Base-by-base conservation (phyloP, 2,329 filamentous ascomycete species). In the Ophiostoma piceae region DNA sequence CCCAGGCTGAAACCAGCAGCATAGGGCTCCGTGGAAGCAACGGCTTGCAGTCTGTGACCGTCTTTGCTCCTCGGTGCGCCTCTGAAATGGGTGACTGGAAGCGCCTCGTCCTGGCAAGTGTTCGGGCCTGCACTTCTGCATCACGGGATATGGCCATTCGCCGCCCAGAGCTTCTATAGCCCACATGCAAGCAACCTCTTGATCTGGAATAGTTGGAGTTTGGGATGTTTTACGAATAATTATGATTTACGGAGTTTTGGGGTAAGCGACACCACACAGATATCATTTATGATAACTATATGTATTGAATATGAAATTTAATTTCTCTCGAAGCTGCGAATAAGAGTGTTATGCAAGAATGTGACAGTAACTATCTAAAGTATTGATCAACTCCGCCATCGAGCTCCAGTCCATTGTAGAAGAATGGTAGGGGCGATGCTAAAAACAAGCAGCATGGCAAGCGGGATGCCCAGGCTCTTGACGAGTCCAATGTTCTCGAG, bases 21-120 rank as follows among this genome's bases (percentile, higher is more conserved):
- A 4, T 47, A 74, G 74, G 9, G 67, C 64, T 1, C 57, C 70
- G 1, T 9, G 78, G 54, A 77, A 79, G 0, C 77, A 76, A 74
- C 65, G 26, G 57, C 12, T 57, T 69, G 51, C 39, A 54, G 12
- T 82, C 80, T 68, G 75, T 82, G 29, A 66, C 81, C 62, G 66
- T 82, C 0, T 81, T 82, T 29, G 79, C 80, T 67, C 81, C 80
- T 43, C 73, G 80, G 35, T 74, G 79, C 19, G 75, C 76, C 22
- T 74, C 54, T 0, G 81, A 82, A 73, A 75, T 79, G 47, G 76
- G 73, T 47, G 74, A 78, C n/a, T 79, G 78, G 77, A 76, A 74
- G 72, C 68, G 66, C 29, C 71, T 76, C 22, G 72, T 74, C 14
- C 68, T 73, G 66, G 76, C 76, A 2, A 72, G 72, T 51, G 71